Evolutionary conservation across 306 rosid genomes (phyloP).

Genomic region (Vigna hirtella): DNA sequence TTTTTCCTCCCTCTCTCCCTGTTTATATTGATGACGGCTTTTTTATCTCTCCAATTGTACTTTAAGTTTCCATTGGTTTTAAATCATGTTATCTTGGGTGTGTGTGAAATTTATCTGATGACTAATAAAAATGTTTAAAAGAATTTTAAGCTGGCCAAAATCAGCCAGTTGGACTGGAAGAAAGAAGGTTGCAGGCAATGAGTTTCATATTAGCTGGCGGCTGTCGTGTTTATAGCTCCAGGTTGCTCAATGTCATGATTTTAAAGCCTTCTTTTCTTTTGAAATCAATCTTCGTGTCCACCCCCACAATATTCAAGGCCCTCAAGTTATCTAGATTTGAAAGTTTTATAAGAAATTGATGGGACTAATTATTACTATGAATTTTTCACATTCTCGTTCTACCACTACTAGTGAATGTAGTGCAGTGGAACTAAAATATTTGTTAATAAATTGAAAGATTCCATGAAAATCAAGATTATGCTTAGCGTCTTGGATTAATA

Average conservation of each 20-base stretch:
- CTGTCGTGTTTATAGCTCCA: neutral
- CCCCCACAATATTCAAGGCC: neutral
- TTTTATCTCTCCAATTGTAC: constrained; percentile 9
- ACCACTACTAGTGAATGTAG: constrained; percentile 10
- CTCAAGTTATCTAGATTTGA: constrained; percentile 1
- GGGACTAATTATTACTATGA: neutral
- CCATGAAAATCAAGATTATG: neutral
- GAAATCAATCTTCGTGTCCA: constrained; percentile 7
- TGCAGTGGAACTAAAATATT: neutral
- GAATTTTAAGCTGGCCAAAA: constrained; percentile 23
- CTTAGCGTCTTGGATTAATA: neutral
- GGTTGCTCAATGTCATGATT: constrained; percentile 1
- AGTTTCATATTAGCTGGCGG: neutral
- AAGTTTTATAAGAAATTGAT: neutral
- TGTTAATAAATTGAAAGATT: neutral
- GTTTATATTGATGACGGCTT: neutral
- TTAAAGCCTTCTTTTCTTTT: constrained; percentile 6
- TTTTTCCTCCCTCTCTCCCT: constrained; percentile 27
- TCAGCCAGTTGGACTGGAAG: constrained; percentile 9
- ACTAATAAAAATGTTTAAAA: constrained; percentile 7
- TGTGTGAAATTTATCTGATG: constrained; percentile 20
- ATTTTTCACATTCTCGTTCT: constrained; percentile 1
- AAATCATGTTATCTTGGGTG: neutral
- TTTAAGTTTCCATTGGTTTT: neutral
- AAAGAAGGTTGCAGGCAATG: constrained; percentile 10